Evolutionary conservation across 352 stramenopile genomes (phyloP).

Genomic region (Pythium coloratum): DNA sequence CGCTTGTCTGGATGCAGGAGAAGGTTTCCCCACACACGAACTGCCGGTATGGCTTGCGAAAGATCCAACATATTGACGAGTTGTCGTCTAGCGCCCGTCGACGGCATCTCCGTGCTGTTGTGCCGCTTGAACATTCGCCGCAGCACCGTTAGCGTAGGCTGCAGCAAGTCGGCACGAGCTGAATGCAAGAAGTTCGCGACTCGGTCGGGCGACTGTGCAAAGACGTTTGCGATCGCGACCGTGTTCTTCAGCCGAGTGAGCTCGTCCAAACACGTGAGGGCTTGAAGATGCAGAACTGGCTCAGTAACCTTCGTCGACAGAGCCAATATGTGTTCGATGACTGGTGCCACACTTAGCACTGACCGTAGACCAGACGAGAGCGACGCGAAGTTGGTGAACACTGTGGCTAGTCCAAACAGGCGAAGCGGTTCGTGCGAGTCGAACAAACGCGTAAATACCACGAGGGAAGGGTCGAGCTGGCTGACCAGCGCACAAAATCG

Average conservation of each 20-base stretch:
- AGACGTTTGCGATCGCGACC: constrained; percentile 41
- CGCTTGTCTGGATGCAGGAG: constrained; percentile 63
- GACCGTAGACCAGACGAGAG: constrained; percentile 33
- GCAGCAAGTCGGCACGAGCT: constrained; percentile 28
- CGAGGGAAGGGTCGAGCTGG: constrained; percentile 24
- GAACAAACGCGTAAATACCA: constrained; percentile 42
- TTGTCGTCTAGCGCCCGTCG: constrained; percentile 42
- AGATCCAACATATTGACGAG: constrained; percentile 39
- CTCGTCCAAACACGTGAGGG: constrained; percentile 45
- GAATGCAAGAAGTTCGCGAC: constrained; percentile 61
- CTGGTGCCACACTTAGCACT: constrained; percentile 30
- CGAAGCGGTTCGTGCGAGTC: constrained; percentile 36
- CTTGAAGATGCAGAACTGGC: constrained; percentile 41
- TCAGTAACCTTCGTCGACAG: constrained; percentile 41
- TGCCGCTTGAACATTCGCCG: constrained; percentile 61
- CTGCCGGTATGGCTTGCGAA: constrained; percentile 32
- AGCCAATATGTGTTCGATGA: constrained; percentile 39
- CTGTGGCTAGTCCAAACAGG: constrained; percentile 42
- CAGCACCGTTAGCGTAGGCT: constrained; percentile 38
- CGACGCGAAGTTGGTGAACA: constrained; percentile 43
- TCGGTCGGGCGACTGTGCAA: constrained; percentile 46
- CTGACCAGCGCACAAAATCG: constrained; percentile 45
- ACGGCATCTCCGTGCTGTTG: constrained; percentile 42
- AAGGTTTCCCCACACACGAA: constrained; percentile 65
- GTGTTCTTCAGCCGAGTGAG: constrained; percentile 57